Conservation (phyloP, 305 asterid genomes). For the Solanum hybrid region DNA sequence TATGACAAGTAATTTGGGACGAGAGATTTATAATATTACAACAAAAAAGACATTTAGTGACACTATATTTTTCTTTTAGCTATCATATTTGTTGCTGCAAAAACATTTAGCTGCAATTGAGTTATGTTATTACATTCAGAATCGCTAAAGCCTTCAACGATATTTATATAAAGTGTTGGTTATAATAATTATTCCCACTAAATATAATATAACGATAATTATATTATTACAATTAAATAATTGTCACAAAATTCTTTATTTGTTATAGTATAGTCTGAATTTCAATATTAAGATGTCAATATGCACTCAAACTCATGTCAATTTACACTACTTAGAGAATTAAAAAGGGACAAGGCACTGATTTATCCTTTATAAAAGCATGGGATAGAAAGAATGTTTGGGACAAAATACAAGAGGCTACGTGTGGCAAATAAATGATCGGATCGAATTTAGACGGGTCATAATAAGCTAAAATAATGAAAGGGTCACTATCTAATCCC, state of each 20-base stretch:
- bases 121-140: too few relatives aligned
- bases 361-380: background rate
- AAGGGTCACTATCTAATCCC: too few relatives aligned
- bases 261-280: accelerated
- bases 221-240: too few relatives aligned
- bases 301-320: background rate
- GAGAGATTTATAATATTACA: too few relatives aligned
- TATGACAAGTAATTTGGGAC: background rate
- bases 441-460: background rate
- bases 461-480: too few relatives aligned
- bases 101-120: too few relatives aligned
- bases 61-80: too few relatives aligned
- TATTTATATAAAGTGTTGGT: background rate
- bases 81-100: too few relatives aligned
- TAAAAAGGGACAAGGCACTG: background rate
- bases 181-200: too few relatives aligned
- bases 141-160: accelerated
- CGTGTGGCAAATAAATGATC: background rate
- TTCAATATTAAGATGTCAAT: background rate
- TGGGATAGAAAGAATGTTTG: background rate
- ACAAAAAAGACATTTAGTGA: too few relatives aligned
- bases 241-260: accelerated
- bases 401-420: background rate
- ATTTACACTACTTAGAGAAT: background rate
- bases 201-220: too few relatives aligned